Evolutionary conservation across 352 stramenopile species (phyloP).

Genomic region (Phytophthora multivora): DNA sequence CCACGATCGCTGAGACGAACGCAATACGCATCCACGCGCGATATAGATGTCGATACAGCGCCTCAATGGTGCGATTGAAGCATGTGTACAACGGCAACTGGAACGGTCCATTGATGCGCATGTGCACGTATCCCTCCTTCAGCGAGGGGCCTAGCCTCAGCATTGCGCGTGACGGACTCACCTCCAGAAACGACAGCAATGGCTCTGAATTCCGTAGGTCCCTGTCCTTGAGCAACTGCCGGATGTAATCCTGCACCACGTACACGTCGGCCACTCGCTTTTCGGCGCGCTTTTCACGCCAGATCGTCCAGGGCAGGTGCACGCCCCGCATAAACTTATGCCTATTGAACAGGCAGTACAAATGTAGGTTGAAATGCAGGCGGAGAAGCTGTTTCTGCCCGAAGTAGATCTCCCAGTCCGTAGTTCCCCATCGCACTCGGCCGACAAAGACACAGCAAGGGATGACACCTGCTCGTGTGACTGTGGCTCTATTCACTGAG

Average conservation of each 20-base stretch:
- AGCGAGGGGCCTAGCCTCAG: constrained; percentile 74
- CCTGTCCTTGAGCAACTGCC: constrained; percentile 57
- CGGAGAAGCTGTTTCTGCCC: constrained; percentile 85
- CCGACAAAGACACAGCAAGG: constrained; percentile 86
- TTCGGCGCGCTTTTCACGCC: constrained; percentile 80
- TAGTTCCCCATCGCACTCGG: constrained; percentile 74
- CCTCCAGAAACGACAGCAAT: constrained; percentile 79
- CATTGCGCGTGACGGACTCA: constrained; percentile 79
- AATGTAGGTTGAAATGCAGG: constrained; percentile 66
- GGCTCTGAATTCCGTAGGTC: constrained; percentile 79
- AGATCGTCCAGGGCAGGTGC: constrained; percentile 78
- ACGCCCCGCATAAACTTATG: constrained; percentile 52
- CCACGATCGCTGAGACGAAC: constrained; percentile 81
- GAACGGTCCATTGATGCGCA: constrained; percentile 89
- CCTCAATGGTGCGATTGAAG: constrained; percentile 84
- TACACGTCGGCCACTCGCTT: constrained; percentile 70
- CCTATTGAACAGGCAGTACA: constrained; percentile 55
- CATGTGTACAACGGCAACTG: constrained; percentile 86
- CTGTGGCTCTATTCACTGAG: constrained; percentile 69
- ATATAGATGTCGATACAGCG: constrained; percentile 84
- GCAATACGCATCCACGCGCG: constrained; percentile 87
- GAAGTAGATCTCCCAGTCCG: constrained; percentile 88
- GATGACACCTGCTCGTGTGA: constrained; percentile 70
- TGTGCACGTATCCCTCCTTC: constrained; percentile 90
- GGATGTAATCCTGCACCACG: constrained; percentile 79